phyloP scores from a whole-genome alignment of 345 rosid genomes.

The Linum trigynum region DNA sequence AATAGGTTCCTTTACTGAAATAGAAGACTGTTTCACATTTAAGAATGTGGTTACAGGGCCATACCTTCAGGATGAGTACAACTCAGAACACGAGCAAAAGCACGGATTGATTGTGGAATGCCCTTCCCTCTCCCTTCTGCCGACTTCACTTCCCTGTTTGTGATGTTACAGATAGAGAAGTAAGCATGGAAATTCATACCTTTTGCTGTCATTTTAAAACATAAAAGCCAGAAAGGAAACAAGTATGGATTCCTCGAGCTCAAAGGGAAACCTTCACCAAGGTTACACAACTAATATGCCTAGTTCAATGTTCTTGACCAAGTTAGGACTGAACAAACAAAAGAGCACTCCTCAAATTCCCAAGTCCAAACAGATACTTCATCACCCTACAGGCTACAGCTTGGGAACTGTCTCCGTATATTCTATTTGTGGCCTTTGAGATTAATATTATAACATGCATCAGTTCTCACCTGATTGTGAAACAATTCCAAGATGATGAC shows the following conservation, averaged over 20 bases:
- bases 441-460: constrained; percentile 8
- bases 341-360: too few relatives aligned
- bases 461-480: constrained; percentile 58
- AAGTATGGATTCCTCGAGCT: too few relatives aligned
- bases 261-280: too few relatives aligned
- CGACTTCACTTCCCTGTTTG: constrained; percentile 63
- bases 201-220: too few relatives aligned
- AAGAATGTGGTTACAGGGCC: constrained; percentile 10
- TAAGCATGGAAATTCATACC: background rate
- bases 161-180: constrained; percentile 8
- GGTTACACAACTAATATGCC: too few relatives aligned
- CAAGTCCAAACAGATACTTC: too few relatives aligned
- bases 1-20: background rate
- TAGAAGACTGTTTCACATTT: background rate
- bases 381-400: too few relatives aligned
- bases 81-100: constrained; percentile 65
- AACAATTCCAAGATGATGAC: constrained; percentile 34
- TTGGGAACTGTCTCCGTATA: too few relatives aligned
- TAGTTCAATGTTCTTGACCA: too few relatives aligned
- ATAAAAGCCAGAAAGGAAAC: too few relatives aligned
- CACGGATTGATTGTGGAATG: constrained; percentile 73
- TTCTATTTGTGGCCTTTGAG: too few relatives aligned
- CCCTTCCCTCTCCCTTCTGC: constrained; percentile 67
- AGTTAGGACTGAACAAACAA: too few relatives aligned
- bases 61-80: constrained; percentile 51